phyloP scores from a whole-genome alignment of 1,139 yeast species.

The Lodderomyces theae region DNA sequence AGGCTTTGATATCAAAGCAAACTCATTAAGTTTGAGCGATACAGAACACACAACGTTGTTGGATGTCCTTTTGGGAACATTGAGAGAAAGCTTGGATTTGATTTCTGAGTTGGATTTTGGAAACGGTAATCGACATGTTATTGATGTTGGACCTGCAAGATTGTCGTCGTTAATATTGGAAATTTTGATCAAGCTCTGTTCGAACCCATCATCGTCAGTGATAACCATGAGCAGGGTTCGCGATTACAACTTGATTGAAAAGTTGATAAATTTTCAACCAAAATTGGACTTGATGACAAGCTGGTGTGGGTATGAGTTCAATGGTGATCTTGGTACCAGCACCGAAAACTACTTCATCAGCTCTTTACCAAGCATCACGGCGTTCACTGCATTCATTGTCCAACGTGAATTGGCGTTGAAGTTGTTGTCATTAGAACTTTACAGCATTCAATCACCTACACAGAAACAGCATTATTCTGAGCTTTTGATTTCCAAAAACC shows the following conservation, averaged over 20 bases:
- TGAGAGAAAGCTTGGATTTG: slow-evolving; percentile 46
- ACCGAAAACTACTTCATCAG: slow-evolving; percentile 32
- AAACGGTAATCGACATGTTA: slow-evolving; percentile 33
- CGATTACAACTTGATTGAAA: slow-evolving; percentile 43
- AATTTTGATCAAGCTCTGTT: slow-evolving; percentile 57
- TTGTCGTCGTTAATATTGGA: slow-evolving; percentile 59
- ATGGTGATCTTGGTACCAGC: slow-evolving; percentile 31
- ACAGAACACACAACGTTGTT: slow-evolving; percentile 46
- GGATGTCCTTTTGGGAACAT: slow-evolving; percentile 47
- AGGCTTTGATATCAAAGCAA: slow-evolving; percentile 54
- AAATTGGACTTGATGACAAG: slow-evolving; percentile 43
- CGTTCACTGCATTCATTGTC: slow-evolving; percentile 60
- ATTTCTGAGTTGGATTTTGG: slow-evolving; percentile 37
- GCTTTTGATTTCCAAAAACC: slow-evolving; percentile 45
- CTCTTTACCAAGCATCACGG: slow-evolving; percentile 38
- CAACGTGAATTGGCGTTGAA: slow-evolving; percentile 64
- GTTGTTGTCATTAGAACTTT: slow-evolving; percentile 70
- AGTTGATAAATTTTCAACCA: slow-evolving; percentile 53
- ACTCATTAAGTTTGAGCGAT: slow-evolving; percentile 15
- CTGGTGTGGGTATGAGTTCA: slow-evolving; percentile 54
- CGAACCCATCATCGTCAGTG: slow-evolving; percentile 51
- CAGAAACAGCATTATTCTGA: slow-evolving; percentile 55
- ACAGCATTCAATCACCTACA: slow-evolving; percentile 48
- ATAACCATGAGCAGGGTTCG: slow-evolving; percentile 56
- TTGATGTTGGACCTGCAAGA: slow-evolving; percentile 55